phyloP scores from a whole-genome alignment of 306 rosid species.

The Fagus sylvatica region DNA sequence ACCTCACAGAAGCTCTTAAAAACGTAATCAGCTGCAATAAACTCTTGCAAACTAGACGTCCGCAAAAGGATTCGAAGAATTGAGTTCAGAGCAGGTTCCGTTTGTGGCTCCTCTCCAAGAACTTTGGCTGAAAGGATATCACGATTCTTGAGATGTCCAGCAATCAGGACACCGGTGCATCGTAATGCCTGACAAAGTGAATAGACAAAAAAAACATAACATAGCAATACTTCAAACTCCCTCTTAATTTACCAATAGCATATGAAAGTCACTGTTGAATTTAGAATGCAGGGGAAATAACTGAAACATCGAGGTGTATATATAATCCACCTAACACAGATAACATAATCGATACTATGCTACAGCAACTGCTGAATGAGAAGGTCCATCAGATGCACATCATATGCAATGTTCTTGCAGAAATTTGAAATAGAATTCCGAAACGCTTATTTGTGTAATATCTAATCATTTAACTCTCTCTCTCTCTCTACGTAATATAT shows the following conservation, averaged over 20 bases:
- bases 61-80: slow-evolving; percentile 80
- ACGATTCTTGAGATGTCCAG: slow-evolving; percentile 74
- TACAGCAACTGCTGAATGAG: neutral
- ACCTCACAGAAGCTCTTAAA: slow-evolving; percentile 95
- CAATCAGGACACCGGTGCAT: slow-evolving; percentile 79
- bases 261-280: slow-evolving; percentile 9
- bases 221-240: slow-evolving; percentile 6
- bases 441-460: neutral
- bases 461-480: neutral
- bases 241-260: neutral
- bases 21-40: slow-evolving; percentile 83
- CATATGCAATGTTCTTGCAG: neutral
- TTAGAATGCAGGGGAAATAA: neutral
- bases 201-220: slow-evolving; percentile 15
- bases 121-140: slow-evolving; percentile 77
- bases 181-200: slow-evolving; percentile 59
- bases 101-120: slow-evolving; percentile 82
- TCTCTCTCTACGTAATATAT: neutral
- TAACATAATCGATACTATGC: neutral
- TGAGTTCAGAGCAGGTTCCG: slow-evolving; percentile 84
- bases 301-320: neutral
- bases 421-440: neutral
- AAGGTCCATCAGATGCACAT: neutral
- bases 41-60: slow-evolving; percentile 81
- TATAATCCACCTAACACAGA: neutral